Evolutionary conservation across 140 eudicot species (phyloP), one percentile per base, ranked within the genome.

Genomic region (Oenanthe javanica): DNA sequence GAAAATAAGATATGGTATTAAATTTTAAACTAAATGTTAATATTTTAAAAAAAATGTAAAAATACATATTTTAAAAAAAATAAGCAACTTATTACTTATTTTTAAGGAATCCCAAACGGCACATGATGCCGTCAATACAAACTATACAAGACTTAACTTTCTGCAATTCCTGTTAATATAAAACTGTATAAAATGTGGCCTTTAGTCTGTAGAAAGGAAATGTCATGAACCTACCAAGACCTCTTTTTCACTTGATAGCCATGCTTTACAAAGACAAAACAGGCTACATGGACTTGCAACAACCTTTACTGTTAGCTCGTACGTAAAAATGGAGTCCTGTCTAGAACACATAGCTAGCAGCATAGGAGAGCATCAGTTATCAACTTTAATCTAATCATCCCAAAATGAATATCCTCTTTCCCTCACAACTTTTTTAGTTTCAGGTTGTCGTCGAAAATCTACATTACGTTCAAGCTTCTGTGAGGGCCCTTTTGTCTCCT

Each of bases 391-490:
- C 80, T 83, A 85, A 18, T 40, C 27, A 46, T 86, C 82, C 87
- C 82, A 75, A 78, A 86, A 79, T 18, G 87, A 87, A 75, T 74
- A 86, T 70, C 89, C 88, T 31, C 78, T 25, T 78, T 83, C 87
- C 69, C 88, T 79, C 4, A 75, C 85, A 76, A 87, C 83, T 23
- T 72, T 78, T 85, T 84, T 75, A 21, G 52, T 59, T 74, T 85
- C 87, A 11, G 88, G 88, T 40, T 77, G 79, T 49, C 80, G 59
- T 6, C 50, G 71, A 48, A 79, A 77, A 79, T 83, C 84, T 81
- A 77, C 81, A 51, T 52, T 84, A 75, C 79, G 18, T 10, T 80
- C 67, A 27, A 72, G 25, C 7, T 75, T 77, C 13, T 74, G 71
- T 3, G 78, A 70, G 18, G 55, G 42, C 16, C 25, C 75, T 47